Base-by-base conservation (phyloP, 179 eudicot genomes). In the Pouteria campechiana region DNA sequence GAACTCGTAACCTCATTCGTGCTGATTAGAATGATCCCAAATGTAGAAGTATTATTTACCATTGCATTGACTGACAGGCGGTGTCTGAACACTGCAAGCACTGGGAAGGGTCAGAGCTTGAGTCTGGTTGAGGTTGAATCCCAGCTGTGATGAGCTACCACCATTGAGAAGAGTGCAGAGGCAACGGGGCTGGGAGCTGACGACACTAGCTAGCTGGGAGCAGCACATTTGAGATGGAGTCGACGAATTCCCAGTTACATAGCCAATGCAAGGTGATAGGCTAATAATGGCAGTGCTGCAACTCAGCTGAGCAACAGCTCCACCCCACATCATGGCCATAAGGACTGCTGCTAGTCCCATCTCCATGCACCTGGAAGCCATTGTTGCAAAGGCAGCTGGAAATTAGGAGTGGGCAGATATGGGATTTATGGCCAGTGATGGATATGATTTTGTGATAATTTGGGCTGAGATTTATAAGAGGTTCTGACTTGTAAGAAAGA, bases 261-360 rank as follows among this genome's bases (percentile, higher is more conserved):
- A 79, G 50, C 46, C 65, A 7, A 83, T 64, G 58, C 94, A 79
- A 7, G 94, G 75, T 14, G 79, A 63, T 57, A 79, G 53, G 40
- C 76, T 61, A 18, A 72, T 57, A 17, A 82, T 55, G 33, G 67
- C 76, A n/a, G 31, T 66, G 21, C 51, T 70, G 60, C 93, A 82
- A 3, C 62, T 68, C 3, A 74, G 52, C 22, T 78, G 85, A 46
- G 79, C 83, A 33, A 2, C 31, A 30, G 60, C 58, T 28, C 31
- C 27, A 7, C 46, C 36, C 44, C 44, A 65, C 15, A 51, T 13
- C 36, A 57, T 46, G 46, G 29, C 32, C 22, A 54, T 3, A 1
- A 57, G 25, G 39, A 52, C 38, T 5, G 68, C 7, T 17, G 57
- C 30, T 36, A 61, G 20, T 17, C 49, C 41, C 14, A 52, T 34